Percentiles rank a stretch among this genome's conserved stretches.
Evolutionary conservation across 768 basidiomycete genomes (phyloP).

Genomic region (Kwoniella pini): DNA sequence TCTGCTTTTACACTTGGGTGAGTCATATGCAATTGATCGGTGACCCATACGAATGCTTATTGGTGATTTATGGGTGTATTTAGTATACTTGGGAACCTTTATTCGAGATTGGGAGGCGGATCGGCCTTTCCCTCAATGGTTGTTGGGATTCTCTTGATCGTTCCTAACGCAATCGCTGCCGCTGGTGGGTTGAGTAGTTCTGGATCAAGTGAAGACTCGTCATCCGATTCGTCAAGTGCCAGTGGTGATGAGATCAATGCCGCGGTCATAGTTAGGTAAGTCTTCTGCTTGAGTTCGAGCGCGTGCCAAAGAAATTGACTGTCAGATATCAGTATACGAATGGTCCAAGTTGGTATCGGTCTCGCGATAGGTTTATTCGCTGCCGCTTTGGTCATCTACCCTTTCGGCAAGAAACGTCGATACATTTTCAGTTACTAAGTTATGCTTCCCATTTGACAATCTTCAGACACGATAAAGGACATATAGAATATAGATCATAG

Average conservation of each 20-base stretch:
- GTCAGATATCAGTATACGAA: slow-evolving; percentile 28
- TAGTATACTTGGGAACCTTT: slow-evolving; percentile 41
- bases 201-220: slow-evolving; percentile 11
- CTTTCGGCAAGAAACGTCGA: slow-evolving; percentile 40
- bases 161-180: slow-evolving; percentile 46
- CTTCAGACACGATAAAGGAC: too few species aligned
- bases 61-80: background rate
- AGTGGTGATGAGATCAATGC: slow-evolving; percentile 18
- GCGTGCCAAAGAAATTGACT: too few species aligned
- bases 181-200: slow-evolving; percentile 32
- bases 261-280: slow-evolving; percentile 35
- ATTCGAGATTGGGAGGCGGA: slow-evolving; percentile 40
- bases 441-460: background rate
- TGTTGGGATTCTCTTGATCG: slow-evolving; percentile 41
- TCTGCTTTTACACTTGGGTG: slow-evolving; percentile 44
- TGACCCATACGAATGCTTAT: background rate
- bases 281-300: too few species aligned
- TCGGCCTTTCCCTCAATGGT: slow-evolving; percentile 50
- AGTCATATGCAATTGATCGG: slow-evolving; percentile 1
- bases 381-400: slow-evolving; percentile 41
- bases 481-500: too few species aligned
- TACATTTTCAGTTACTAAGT: slow-evolving; percentile 46
- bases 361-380: slow-evolving; percentile 46
- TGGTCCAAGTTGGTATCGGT: slow-evolving; percentile 47
- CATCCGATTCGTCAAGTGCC: slow-evolving; percentile 14